A percentile compares a stretch with the other conserved stretches of the same genome.
phyloP scores from a whole-genome alignment of 148 eudicot genomes.

The Drosera capensis region DNA sequence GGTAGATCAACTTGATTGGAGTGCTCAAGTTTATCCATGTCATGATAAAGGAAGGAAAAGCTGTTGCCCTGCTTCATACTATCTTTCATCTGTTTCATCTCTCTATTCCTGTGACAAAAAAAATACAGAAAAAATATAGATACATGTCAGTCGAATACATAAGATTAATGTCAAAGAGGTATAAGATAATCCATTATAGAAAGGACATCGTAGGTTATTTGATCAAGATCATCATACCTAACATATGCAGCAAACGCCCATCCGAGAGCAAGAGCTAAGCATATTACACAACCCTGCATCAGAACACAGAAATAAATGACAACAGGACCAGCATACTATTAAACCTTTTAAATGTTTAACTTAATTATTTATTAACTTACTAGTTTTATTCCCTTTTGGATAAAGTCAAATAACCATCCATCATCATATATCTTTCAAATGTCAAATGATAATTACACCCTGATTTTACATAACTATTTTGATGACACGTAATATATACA shows the following conservation, averaged over 20 bases:
- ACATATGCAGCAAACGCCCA: slow-evolving; percentile 84
- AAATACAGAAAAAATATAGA: not conserved
- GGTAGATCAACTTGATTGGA: slow-evolving; percentile 66
- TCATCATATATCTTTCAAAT: too few species aligned
- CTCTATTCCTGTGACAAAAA: slow-evolving; percentile 51
- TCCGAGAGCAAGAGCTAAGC: slow-evolving; percentile 67
- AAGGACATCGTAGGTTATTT: not conserved
- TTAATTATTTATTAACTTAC: too few species aligned
- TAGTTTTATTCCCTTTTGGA: too few species aligned
- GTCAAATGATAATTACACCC: too few species aligned
- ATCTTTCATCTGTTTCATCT: slow-evolving; percentile 55
- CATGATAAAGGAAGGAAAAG: slow-evolving; percentile 66
- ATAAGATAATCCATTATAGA: not conserved
- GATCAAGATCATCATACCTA: slow-evolving; percentile 30
- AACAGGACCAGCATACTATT: too few species aligned
- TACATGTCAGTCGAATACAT: not conserved
- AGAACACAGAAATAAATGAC: too few species aligned
- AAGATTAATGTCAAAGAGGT: not conserved
- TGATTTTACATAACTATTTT: too few species aligned
- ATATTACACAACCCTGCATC: slow-evolving; percentile 59
- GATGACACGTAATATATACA: too few species aligned
- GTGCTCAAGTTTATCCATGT: slow-evolving; percentile 77
- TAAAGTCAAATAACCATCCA: too few species aligned
- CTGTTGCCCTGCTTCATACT: slow-evolving; percentile 46
- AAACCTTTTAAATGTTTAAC: too few species aligned